Evolutionary conservation across 2,329 filamentous ascomycete species (phyloP).

Genomic region (Didymella exigua): DNA sequence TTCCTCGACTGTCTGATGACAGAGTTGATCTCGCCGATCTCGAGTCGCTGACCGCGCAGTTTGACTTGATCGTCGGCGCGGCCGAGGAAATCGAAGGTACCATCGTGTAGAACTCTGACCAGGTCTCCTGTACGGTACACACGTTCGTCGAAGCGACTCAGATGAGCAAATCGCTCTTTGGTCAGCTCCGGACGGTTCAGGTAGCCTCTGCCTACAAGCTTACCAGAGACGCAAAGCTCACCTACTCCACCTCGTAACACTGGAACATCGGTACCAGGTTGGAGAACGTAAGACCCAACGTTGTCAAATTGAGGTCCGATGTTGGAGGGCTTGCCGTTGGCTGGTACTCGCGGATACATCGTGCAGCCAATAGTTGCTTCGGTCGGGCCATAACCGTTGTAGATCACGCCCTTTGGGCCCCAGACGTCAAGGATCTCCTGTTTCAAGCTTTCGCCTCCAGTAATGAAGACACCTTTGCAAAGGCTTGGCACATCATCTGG

Average conservation of each 20-base stretch:
- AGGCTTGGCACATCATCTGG: conserved; percentile 82
- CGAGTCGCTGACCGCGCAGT: conserved; percentile 83
- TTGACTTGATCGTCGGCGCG: conserved; percentile 92
- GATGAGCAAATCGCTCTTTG: conserved; percentile 71
- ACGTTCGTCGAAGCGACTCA: conserved; percentile 54
- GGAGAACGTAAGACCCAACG: conserved; percentile 80
- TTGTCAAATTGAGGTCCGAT: conserved; percentile 88
- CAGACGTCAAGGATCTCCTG: conserved; percentile 88
- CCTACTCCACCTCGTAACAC: conserved; percentile 81
- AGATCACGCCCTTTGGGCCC: conserved; percentile 80
- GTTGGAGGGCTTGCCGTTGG: conserved; percentile 80
- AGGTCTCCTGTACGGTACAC: conserved; percentile 90
- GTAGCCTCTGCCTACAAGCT: conserved; percentile 88
- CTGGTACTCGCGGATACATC: conserved; percentile 81
- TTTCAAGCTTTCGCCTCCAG: conserved; percentile 84
- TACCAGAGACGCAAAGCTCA: conserved; percentile 86
- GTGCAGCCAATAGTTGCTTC: conserved; percentile 93
- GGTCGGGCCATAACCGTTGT: conserved; percentile 89
- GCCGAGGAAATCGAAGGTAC: conserved; percentile 84
- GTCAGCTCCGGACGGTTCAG: conserved; percentile 81
- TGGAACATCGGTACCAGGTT: conserved; percentile 69
- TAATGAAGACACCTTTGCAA: conserved; percentile 86
- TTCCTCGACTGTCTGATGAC: conserved; percentile 68
- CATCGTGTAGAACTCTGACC: conserved; percentile 79
- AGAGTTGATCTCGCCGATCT: conserved; percentile 90